A percentile compares a stretch with the other conserved stretches of the same genome.
Conservation (phyloP, 140 eudicot genomes). For the Stevia rebaudiana region DNA sequence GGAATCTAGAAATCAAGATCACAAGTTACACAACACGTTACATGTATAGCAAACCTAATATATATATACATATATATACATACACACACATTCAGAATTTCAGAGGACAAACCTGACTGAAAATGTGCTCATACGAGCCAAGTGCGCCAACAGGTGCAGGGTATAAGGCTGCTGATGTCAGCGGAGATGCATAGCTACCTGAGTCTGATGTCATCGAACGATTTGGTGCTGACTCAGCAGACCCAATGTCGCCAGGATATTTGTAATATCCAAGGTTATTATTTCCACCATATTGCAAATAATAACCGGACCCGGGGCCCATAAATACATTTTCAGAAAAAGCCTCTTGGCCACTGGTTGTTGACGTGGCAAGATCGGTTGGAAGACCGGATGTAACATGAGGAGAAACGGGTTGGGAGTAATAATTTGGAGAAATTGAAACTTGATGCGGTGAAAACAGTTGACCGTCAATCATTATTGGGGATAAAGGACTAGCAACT, state of each 20-base stretch:
- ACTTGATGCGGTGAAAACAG: slow-evolving; percentile 80
- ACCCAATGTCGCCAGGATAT: slow-evolving; percentile 57
- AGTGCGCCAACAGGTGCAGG: slow-evolving; percentile 69
- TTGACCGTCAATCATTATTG: slow-evolving; percentile 81
- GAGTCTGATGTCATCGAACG: slow-evolving; percentile 54
- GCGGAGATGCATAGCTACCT: slow-evolving; percentile 50
- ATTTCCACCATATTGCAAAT: slow-evolving; percentile 66
- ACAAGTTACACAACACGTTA: background rate
- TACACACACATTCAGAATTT: too few relatives aligned
- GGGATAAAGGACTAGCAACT: slow-evolving; percentile 72
- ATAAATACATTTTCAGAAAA: slow-evolving; percentile 40
- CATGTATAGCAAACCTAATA: background rate
- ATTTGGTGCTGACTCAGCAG: slow-evolving; percentile 53
- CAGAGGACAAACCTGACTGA: slow-evolving; percentile 64
- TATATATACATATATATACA: too few relatives aligned
- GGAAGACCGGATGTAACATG: slow-evolving; percentile 65
- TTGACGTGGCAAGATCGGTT: slow-evolving; percentile 52
- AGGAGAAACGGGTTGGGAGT: slow-evolving; percentile 71
- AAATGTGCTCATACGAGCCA: slow-evolving; percentile 77
- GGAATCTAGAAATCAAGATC: slow-evolving; percentile 24
- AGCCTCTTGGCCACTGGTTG: slow-evolving; percentile 60
- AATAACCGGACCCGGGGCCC: slow-evolving; percentile 71
- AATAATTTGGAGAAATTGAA: slow-evolving; percentile 68
- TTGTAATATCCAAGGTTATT: slow-evolving; percentile 60
- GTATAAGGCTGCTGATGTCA: slow-evolving; percentile 62